Conservation (phyloP, 2,329 filamentous ascomycete species). For the Cytospora piceae region DNA sequence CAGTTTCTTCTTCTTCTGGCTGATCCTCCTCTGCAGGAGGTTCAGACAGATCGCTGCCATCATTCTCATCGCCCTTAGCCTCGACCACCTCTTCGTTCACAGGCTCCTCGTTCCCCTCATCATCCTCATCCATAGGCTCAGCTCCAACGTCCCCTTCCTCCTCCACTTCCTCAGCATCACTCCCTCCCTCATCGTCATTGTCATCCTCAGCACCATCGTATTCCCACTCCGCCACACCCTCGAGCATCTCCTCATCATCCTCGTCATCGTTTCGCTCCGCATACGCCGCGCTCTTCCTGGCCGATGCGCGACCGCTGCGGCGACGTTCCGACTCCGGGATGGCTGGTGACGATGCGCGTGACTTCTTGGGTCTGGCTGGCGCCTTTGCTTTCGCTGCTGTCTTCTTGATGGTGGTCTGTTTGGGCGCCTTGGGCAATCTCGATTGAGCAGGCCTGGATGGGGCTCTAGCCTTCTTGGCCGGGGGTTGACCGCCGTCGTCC, state of each 20-base stretch:
- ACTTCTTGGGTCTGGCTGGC: conserved; percentile 39
- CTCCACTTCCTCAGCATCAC: conserved; percentile 33
- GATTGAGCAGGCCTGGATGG: conserved; percentile 30
- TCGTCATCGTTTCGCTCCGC: conserved; percentile 61
- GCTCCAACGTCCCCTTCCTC: conserved; percentile 30
- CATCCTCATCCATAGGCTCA: conserved; percentile 20
- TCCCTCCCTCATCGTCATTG: conserved; percentile 33
- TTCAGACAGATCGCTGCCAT: conserved; percentile 32
- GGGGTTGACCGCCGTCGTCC: conserved; percentile 54
- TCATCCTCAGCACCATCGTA: conserved; percentile 49
- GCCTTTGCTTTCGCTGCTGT: conserved; percentile 35
- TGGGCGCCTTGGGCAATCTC: conserved; percentile 43
- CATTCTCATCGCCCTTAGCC: not conserved
- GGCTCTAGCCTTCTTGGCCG: conserved; percentile 45
- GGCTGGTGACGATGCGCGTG: conserved; percentile 37
- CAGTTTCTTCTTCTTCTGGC: conserved; percentile 10
- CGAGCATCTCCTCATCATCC: conserved; percentile 65
- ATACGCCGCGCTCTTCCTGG: conserved; percentile 52
- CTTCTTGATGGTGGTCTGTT: conserved; percentile 36
- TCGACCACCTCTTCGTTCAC: conserved; percentile 4
- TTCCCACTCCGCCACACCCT: conserved; percentile 63
- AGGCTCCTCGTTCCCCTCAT: conserved; percentile 11
- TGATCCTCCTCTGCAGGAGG: conserved; percentile 12
- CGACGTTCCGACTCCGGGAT: conserved; percentile 52
- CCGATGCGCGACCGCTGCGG: conserved; percentile 55